Evolutionary conservation across 2,329 filamentous ascomycete genomes (phyloP), one percentile per base, ranked within the genome.

Genomic region (Diaporthe longicolla): DNA sequence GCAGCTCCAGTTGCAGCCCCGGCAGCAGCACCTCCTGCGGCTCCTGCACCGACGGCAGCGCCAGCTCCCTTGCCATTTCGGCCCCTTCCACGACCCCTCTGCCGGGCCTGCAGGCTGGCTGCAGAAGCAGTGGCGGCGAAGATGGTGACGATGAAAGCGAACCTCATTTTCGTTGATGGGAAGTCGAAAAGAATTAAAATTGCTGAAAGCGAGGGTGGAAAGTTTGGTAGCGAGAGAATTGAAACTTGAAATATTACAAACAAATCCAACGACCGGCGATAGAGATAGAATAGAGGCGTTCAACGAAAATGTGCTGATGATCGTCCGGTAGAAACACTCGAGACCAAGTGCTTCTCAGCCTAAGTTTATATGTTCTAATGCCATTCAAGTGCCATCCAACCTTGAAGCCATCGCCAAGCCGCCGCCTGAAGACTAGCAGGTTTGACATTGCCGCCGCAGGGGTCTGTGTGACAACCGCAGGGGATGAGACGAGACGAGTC

Each of bases 201-300:
- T 35, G 29, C 13, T 21, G 11, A n/a, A 66, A 66, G 61, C 29
- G 61, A 66, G 21, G 45, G 40, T 50, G 10, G 6, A 19, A 29
- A 32, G 0, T 66, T 66, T 26, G 15, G 32, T 19, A 48, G 32
- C 57, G 21, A 57, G 35, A 50, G 43, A 68, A 57, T 68, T 15
- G 48, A 26, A 68, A 72, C 29, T n/a, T n/a, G 21, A 17, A 55
- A 43, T 21, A 57, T 48, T 63, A 65, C 24, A 66, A 43, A 37
- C 54, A 68, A 68, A n/a, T 50, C 37, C 24, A 40, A 73, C 71
- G 71, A 59, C 71, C 69, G 29, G 71, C 71, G 71, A 19, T 50
- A 73, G 59, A 55, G 71, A 73, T 43, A 57, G 61, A 52, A 26
- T 21, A 52, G 11, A 66, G 29, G 43, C 45, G 19, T 66, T 37